phyloP scores from a whole-genome alignment of 148 eudicot species.

The Rhododendron williamsianum region DNA sequence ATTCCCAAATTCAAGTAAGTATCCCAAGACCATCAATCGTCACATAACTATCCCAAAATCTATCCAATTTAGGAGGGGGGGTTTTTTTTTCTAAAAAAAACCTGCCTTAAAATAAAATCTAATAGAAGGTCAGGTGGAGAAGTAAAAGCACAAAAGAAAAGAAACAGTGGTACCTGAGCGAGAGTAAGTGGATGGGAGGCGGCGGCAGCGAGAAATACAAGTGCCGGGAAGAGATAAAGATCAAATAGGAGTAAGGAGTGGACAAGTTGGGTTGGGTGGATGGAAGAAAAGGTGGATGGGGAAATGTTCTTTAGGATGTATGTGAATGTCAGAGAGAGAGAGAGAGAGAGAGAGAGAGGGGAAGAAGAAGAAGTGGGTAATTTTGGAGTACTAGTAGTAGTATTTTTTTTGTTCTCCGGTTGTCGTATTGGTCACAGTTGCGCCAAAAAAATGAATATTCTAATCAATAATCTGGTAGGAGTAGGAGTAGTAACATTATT shows the following conservation, averaged over 20 bases:
- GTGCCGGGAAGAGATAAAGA: not conserved
- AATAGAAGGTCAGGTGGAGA: not conserved
- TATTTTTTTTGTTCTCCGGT: not conserved
- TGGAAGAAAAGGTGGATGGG: not conserved
- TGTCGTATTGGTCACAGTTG: not conserved
- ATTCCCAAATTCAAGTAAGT: conserved; percentile 1
- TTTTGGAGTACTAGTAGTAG: too few species aligned
- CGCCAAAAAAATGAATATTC: not conserved
- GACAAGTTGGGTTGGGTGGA: conserved; percentile 6
- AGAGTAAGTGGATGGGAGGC: not conserved
- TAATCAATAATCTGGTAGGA: not conserved
- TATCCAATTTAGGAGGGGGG: not conserved
- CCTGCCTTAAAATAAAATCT: not conserved
- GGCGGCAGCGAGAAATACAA: not conserved
- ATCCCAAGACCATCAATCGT: not conserved
- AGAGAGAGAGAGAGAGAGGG: not conserved
- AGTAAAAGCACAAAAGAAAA: not conserved
- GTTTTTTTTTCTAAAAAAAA: not conserved
- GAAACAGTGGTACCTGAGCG: not conserved
- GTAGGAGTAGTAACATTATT: not conserved
- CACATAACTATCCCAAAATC: not conserved
- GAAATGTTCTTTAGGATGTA: conserved; percentile 5
- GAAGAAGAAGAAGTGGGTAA: not conserved
- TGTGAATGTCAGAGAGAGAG: not conserved
- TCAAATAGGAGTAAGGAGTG: not conserved